Base-by-base conservation (phyloP, 2,329 filamentous ascomycete genomes). In the Diaporthe sp. region DNA sequence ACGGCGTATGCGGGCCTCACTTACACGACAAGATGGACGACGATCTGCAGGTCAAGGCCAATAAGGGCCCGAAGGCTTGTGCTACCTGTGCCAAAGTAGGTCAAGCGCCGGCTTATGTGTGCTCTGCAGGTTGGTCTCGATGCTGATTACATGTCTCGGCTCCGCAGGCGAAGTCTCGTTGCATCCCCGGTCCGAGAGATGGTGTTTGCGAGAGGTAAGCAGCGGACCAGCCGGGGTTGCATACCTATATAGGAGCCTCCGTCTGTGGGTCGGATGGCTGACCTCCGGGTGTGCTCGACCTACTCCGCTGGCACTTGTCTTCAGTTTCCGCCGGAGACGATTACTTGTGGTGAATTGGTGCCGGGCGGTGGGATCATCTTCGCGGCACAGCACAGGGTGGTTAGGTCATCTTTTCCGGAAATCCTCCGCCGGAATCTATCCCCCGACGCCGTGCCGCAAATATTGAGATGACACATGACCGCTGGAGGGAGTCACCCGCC, bases 61-160 rank as follows among this genome's bases (percentile, higher is more conserved):
- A 70, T 78, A 87, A 85, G 76, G 87, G 87, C 17, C 87, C 88
- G 4, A 86, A 86, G 77, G 88, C 88, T 58, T 89, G 88, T 78
- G 83, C 83, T 1, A 88, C 87, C 2, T 89, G 88, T 78, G 88
- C 88, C 75, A 88, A 86, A 78, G 75, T 73, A 58, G 67, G 73
- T 44, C 53, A 44, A 55, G 55, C 49, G 46, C 12, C 39, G 4
- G 15, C 10, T n/a, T 37, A 5, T 31, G 12, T 39, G 19, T 31
- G 13, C 22, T 28, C 10, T 25, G 1, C 22, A 17, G 15, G n/a
- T 8, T 8, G 17, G 25, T 37, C n/a, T 17, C 51, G 57, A 13
- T 34, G 37, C 70, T 72, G 34, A 72, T 53, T 28, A 37, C 28
- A n/a, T 42, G 17, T 13, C 15, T 12, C 44, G n/a, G 57, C 57